Evolutionary conservation across 352 stramenopile species (phyloP), one percentile per base, ranked within the genome.

Genomic region (Pilasporangium apinafurcum): DNA sequence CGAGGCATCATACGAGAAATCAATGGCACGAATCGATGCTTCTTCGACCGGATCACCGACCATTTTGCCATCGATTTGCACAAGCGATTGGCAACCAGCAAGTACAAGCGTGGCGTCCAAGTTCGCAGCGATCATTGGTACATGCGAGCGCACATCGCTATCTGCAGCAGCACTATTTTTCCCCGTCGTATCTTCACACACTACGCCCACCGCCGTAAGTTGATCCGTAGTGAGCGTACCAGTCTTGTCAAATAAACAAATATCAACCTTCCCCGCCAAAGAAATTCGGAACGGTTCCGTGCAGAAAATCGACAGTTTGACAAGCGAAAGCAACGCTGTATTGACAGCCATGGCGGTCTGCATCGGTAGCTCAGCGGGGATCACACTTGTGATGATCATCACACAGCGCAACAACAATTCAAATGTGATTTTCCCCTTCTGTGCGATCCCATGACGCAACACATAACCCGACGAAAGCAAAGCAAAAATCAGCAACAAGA

Each of bases 171-270:
- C 52, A 12, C 39, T 48, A 1, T 21, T 22, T 13, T 44, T 62
- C 25, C 70, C 74, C 16, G 60, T 34, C 2, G 71, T 69, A 48
- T 92, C 79, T 44, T 92, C 65, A 32, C 83, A 91, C 1, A 95
- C 83, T 3, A 99, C 90, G 38, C 96, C 96, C 41, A 91, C 76
- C 1, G 97, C 73, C 24, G 83, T 92, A 44, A 99, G 84, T 53
- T 98, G 83, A 62, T 99, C 96, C 18, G 83, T 98, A 0, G 96
- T 99, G 27, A 99, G 63, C 6, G 96, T 99, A 21, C 97, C 97
- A 0, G 96, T 99, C 69, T 99, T 99, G 65, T 99, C 97, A 55
- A 99, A 99, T 25, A 96, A 82, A 50, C 95, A 98, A 53, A 97
- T 86, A 58, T 98, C 79, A 2, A 99, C 86, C 40, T 97, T 96